phyloP scores from a whole-genome alignment of 2,329 filamentous ascomycete genomes.

The Ceratocystis albifundus region DNA sequence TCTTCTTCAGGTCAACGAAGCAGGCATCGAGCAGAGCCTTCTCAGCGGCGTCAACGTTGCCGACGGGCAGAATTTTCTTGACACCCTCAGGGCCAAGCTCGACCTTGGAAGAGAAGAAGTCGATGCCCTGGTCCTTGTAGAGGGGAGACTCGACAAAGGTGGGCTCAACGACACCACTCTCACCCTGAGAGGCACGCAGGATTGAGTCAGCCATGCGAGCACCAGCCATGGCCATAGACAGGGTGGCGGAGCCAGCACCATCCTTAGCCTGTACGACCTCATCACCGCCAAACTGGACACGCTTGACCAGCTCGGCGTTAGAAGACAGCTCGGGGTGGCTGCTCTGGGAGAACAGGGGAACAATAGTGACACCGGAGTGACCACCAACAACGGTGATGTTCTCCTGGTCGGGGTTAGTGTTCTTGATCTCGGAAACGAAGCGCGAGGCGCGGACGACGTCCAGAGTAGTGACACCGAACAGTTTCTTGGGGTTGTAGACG shows the following conservation, averaged over 20 bases:
- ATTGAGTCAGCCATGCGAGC: constrained; percentile 75
- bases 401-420: constrained; percentile 80
- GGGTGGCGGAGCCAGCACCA: constrained; percentile 88
- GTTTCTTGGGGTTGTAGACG: constrained; percentile 98
- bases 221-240: constrained; percentile 98
- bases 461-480: constrained; percentile 98
- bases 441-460: constrained; percentile 95
- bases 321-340: constrained; percentile 72
- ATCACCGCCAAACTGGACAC: constrained; percentile 97
- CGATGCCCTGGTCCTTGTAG: constrained; percentile 95
- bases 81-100: constrained; percentile 95
- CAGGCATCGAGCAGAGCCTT: constrained; percentile 78
- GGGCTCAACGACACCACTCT: constrained; percentile 91
- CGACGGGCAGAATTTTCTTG: constrained; percentile 81
- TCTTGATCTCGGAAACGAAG: constrained; percentile 94
- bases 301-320: constrained; percentile 70
- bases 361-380: constrained; percentile 96
- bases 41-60: constrained; percentile 74
- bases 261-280: constrained; percentile 99
- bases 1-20: constrained; percentile 77
- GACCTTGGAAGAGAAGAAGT: constrained; percentile 93
- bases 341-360: constrained; percentile 92
- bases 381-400: constrained; percentile 93
- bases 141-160: constrained; percentile 94
- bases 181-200: constrained; percentile 81